These are phyloP conservation scores for Coniochaeta hoffmannii DNA, from an alignment of 2,329 filamentous ascomycete genomes.

Conservation along the genomic window DNA sequence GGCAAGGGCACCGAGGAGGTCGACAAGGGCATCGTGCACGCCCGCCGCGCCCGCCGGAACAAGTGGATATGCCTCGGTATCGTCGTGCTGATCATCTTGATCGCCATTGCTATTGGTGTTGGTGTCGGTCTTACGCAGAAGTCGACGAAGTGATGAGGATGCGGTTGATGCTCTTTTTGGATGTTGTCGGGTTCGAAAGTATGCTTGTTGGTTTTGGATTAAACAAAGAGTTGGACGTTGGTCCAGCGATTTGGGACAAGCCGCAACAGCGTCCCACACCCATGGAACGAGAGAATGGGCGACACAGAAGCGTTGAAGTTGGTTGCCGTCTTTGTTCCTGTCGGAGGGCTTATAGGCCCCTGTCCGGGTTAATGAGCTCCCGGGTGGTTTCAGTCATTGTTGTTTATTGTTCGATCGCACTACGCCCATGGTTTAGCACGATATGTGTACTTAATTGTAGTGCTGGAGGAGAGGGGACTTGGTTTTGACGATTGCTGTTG, in stretches of 20 bases:
- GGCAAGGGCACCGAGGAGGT: conserved; percentile 64
- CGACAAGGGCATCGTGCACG: conserved; percentile 58
- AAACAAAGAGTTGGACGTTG: background rate
- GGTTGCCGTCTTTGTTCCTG: background rate
- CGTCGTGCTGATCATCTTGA: conserved; percentile 44
- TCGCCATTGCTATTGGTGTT: conserved; percentile 47
- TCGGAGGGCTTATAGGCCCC: background rate
- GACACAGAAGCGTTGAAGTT: background rate
- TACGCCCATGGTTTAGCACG: background rate
- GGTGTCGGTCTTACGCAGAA: conserved; percentile 41
- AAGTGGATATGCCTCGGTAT: conserved; percentile 76
- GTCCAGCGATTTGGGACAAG: background rate
- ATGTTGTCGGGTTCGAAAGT: background rate
- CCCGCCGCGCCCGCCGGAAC: conserved; percentile 60
- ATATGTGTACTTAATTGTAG: background rate
- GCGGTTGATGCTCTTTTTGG: background rate
- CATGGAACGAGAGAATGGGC: background rate
- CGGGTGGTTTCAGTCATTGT: background rate
- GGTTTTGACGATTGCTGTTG: background rate
- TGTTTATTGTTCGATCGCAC: background rate
- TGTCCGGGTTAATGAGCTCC: background rate
- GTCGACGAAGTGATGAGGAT: conserved; percentile 2
- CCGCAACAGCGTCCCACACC: background rate
- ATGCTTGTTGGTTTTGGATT: background rate
- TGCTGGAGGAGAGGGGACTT: background rate